These are phyloP conservation scores for Ophiostoma novo-ulmi DNA, from an alignment of 2,329 filamentous ascomycete genomes.

Conservation along the genomic window DNA sequence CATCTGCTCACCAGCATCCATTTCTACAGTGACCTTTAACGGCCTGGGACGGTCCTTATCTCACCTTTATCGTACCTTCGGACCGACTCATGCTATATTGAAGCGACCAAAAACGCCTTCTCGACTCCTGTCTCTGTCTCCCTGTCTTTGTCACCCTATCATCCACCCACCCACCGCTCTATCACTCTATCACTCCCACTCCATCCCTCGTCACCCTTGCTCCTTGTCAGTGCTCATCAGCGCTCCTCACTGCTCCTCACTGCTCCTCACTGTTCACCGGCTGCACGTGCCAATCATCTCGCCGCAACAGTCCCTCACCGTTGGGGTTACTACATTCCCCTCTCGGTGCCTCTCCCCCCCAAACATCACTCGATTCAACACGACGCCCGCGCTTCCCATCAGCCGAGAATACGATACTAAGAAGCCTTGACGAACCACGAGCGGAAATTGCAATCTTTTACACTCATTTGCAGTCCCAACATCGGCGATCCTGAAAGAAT, in stretches of 20 bases:
- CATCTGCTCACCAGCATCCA: not conserved
- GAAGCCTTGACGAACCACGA: not conserved
- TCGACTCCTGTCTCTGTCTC: not conserved
- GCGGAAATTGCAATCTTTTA: not conserved
- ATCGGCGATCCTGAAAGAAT: not conserved
- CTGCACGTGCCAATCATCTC: not conserved
- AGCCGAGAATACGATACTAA: conserved; percentile 2
- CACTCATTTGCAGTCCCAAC: not conserved
- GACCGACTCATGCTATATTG: conserved; percentile 9
- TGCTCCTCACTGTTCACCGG: not conserved
- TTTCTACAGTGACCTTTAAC: conserved; percentile 6
- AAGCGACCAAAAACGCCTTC: not conserved
- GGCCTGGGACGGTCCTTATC: conserved; percentile 16
- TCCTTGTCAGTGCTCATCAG: not conserved
- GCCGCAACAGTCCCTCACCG: not conserved
- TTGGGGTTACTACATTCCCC: conserved; percentile 7
- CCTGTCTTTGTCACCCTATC: not conserved
- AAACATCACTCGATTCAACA: not conserved
- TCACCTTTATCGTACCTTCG: conserved; percentile 13
- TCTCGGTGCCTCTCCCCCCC: not conserved
- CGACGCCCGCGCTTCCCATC: not conserved
- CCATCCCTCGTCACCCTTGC: not conserved
- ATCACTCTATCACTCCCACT: not conserved
- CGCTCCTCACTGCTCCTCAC: not conserved
- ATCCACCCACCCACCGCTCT: not conserved